Conservation (phyloP, 352 stramenopile genomes). For the Globisporangium cederbergense region DNA sequence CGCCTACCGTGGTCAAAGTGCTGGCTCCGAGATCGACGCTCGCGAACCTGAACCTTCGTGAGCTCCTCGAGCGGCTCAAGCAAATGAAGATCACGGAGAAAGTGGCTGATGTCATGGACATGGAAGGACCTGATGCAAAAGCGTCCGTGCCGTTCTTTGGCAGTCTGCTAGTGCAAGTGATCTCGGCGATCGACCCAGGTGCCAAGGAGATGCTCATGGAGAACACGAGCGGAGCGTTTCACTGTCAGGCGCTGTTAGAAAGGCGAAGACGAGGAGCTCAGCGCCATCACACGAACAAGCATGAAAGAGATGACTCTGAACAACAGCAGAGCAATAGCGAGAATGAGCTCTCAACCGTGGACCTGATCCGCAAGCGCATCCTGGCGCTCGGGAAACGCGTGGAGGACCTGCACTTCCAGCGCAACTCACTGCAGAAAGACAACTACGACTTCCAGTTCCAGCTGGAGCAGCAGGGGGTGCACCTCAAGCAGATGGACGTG, state of each 20-base stretch:
- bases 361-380: constrained; percentile 58
- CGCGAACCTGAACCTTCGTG: constrained; percentile 26
- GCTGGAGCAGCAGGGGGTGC: constrained; percentile 47
- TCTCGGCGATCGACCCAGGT: constrained; percentile 38
- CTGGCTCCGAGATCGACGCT: constrained; percentile 27
- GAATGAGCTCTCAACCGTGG: constrained; percentile 24
- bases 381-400: constrained; percentile 60
- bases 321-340: background rate
- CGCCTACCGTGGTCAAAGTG: constrained; percentile 48
- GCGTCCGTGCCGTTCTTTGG: constrained; percentile 24
- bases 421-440: constrained; percentile 67
- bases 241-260: constrained; percentile 52
- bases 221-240: constrained; percentile 41
- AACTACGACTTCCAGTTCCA: constrained; percentile 74
- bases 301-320: constrained; percentile 1
- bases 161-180: constrained; percentile 37
- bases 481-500: constrained; percentile 45
- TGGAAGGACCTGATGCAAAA: background rate
- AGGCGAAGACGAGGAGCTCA: constrained; percentile 17
- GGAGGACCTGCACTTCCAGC: constrained; percentile 67
- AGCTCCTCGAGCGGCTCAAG: constrained; percentile 36
- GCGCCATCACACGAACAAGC: constrained; percentile 3
- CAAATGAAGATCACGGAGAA: constrained; percentile 30
- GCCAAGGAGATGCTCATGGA: constrained; percentile 36
- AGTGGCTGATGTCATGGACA: constrained; percentile 28